phyloP scores from a whole-genome alignment of 257 asterid species.

The Cinchona pubescens region DNA sequence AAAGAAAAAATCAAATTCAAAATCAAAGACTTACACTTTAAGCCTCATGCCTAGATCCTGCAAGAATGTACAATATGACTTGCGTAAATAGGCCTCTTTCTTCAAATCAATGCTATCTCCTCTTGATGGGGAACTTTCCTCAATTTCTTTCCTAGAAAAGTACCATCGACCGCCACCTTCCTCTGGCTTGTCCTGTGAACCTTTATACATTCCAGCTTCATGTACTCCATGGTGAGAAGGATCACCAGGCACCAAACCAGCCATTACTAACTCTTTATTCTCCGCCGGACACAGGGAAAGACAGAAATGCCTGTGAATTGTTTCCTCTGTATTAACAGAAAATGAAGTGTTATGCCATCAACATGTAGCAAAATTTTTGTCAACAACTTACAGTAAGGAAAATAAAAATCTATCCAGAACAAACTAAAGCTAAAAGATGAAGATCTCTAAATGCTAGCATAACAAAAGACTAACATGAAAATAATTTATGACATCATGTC shows the following conservation, averaged over 20 bases:
- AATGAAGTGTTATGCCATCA: slow-evolving; percentile 22
- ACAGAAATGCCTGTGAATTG: slow-evolving; percentile 20
- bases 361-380: slow-evolving; percentile 26
- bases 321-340: slow-evolving; percentile 28
- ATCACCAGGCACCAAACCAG: slow-evolving; percentile 57
- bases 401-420: neutral
- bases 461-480: neutral
- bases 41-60: slow-evolving; percentile 94
- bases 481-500: neutral
- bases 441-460: neutral
- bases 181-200: slow-evolving; percentile 55
- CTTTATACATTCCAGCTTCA: slow-evolving; percentile 49
- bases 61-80: slow-evolving; percentile 75
- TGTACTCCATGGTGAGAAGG: slow-evolving; percentile 62
- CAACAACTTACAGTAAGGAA: neutral
- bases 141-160: slow-evolving; percentile 78
- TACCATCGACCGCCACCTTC: slow-evolving; percentile 77
- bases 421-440: neutral
- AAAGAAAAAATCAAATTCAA: neutral
- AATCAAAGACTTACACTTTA: slow-evolving; percentile 65
- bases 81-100: slow-evolving; percentile 79
- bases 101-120: slow-evolving; percentile 74
- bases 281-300: slow-evolving; percentile 21
- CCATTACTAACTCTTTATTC: slow-evolving; percentile 51
- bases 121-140: slow-evolving; percentile 86